phyloP scores from a whole-genome alignment of 495 filamentous ascomycete genomes.

The Saxophila tyrrhenica region DNA sequence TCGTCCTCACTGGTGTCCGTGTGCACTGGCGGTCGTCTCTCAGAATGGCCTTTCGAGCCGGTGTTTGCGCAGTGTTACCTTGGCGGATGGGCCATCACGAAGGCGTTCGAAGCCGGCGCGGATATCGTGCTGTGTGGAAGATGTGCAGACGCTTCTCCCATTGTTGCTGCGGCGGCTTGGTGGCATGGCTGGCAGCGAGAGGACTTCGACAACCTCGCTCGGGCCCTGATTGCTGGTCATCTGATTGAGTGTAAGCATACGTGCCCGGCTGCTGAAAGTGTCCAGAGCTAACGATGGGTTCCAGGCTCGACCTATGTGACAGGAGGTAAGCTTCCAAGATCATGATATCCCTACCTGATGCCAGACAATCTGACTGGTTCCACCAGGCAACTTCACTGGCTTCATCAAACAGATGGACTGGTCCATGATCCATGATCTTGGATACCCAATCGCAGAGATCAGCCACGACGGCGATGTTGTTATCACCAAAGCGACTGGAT shows the following conservation, averaged over 20 bases:
- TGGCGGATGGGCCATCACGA: slow-evolving; percentile 27
- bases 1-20: slow-evolving; percentile 37
- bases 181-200: slow-evolving; percentile 28
- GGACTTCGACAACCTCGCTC: slow-evolving; percentile 21
- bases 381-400: slow-evolving; percentile 22
- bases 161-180: slow-evolving; percentile 25
- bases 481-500: slow-evolving; percentile 18
- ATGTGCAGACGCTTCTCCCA: slow-evolving; percentile 27
- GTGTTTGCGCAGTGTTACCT: slow-evolving; percentile 39
- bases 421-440: slow-evolving; percentile 18
- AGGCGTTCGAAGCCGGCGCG: slow-evolving; percentile 26
- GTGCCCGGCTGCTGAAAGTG: slow-evolving; percentile 16
- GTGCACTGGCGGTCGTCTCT: slow-evolving; percentile 38
- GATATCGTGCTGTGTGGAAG: slow-evolving; percentile 33
- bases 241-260: slow-evolving; percentile 21
- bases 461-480: slow-evolving; percentile 9
- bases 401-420: slow-evolving; percentile 17
- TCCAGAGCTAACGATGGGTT: too few species aligned
- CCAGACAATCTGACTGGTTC: too few species aligned
- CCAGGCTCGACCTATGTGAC: slow-evolving; percentile 17
- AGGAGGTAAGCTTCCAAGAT: too few species aligned
- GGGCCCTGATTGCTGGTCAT: slow-evolving; percentile 22
- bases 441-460: slow-evolving; percentile 24
- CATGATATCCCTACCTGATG: too few species aligned
- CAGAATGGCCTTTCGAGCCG: slow-evolving; percentile 41